phyloP scores from a whole-genome alignment of 2,329 filamentous ascomycete species.

The Trichoderma sp. region DNA sequence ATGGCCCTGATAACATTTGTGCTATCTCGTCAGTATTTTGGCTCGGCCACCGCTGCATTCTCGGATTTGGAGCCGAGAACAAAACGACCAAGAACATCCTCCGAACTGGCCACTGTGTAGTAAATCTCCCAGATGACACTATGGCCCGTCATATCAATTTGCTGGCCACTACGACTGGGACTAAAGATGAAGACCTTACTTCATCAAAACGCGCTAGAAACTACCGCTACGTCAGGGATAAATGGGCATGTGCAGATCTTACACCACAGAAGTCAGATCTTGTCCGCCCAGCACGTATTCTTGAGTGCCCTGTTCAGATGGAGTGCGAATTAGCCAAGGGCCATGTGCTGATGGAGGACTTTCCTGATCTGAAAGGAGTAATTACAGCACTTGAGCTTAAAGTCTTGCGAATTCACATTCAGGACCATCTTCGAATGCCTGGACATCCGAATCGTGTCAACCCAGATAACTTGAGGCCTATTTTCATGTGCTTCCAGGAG shows the following conservation, averaged over 20 bases:
- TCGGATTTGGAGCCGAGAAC: slow-evolving; percentile 43
- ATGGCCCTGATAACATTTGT: slow-evolving; percentile 47
- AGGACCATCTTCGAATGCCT: slow-evolving; percentile 40
- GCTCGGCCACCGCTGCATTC: slow-evolving; percentile 49
- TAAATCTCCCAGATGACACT: slow-evolving; percentile 46
- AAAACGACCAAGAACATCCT: slow-evolving; percentile 48
- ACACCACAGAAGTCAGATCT: slow-evolving; percentile 42
- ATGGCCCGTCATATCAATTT: slow-evolving; percentile 44
- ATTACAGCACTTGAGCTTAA: slow-evolving; percentile 44
- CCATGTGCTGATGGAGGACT: slow-evolving; percentile 42
- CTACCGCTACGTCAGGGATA: slow-evolving; percentile 46
- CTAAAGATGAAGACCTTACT: slow-evolving; percentile 33
- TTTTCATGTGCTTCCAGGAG: slow-evolving; percentile 52
- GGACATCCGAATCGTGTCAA: slow-evolving; percentile 47
- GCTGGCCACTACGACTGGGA: slow-evolving; percentile 47
- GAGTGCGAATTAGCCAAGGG: slow-evolving; percentile 44
- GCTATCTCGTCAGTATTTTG: slow-evolving; percentile 52
- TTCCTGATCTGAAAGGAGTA: slow-evolving; percentile 37
- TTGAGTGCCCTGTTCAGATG: slow-evolving; percentile 50
- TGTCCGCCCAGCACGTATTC: slow-evolving; percentile 42
- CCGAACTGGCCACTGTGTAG: slow-evolving; percentile 48
- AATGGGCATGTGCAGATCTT: slow-evolving; percentile 42
- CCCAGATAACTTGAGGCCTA: slow-evolving; percentile 47
- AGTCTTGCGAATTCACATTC: slow-evolving; percentile 43
- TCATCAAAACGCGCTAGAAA: slow-evolving; percentile 38